phyloP scores from a whole-genome alignment of 2,329 filamentous ascomycete genomes.

The Paecilomyces niveus region DNA sequence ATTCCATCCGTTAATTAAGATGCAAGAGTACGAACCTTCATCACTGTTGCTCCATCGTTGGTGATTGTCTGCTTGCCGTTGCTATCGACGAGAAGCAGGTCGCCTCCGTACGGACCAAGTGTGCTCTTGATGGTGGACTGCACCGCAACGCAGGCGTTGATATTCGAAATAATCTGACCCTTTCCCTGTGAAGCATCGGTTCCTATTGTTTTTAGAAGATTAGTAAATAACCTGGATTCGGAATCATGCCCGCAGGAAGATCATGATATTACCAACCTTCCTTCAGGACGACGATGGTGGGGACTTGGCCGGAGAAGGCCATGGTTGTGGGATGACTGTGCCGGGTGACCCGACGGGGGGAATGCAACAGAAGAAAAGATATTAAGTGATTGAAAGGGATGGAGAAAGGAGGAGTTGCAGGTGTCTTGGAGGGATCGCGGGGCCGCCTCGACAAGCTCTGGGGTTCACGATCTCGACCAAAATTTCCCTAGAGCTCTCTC shows the following conservation, averaged over 20 bases:
- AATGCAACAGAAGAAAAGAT: conserved; percentile 8
- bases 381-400: conserved; percentile 2
- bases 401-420: conserved; percentile 14
- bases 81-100: conserved; percentile 89
- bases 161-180: conserved; percentile 94
- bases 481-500: conserved; percentile 35
- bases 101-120: conserved; percentile 91
- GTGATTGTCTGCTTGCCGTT: conserved; percentile 97
- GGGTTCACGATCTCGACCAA: conserved; percentile 31
- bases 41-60: conserved; percentile 97
- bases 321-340: conserved; percentile 45
- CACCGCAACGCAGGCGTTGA: conserved; percentile 94
- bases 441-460: conserved; percentile 15
- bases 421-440: conserved; percentile 16
- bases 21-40: conserved; percentile 64
- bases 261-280: conserved; percentile 61
- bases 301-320: conserved; percentile 96
- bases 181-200: conserved; percentile 97
- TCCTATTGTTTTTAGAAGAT: conserved; percentile 48
- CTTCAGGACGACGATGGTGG: conserved; percentile 96
- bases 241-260: conserved; percentile 5
- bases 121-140: conserved; percentile 95
- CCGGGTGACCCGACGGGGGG: conserved; percentile 1
- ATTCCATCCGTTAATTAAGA: conserved; percentile 3
- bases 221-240: conserved; percentile 12